phyloP scores from a whole-genome alignment of 306 rosid genomes.

The Begonia loranthoides region DNA sequence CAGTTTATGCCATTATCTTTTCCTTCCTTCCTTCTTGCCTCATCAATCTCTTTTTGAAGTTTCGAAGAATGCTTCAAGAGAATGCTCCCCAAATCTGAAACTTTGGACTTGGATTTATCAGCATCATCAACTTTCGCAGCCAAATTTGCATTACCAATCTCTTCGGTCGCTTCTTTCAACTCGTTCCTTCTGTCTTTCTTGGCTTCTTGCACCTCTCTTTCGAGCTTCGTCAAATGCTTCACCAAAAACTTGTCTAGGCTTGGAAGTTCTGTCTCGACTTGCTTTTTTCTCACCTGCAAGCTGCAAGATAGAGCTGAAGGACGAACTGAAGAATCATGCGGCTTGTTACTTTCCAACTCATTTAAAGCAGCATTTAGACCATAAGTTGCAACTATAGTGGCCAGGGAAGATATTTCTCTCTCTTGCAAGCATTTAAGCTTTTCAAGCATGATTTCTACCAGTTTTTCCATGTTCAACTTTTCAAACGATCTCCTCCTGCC shows the following conservation, averaged over 20 bases:
- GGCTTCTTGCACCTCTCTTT: conserved; percentile 78
- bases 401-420: conserved; percentile 83
- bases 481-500: conserved; percentile 51
- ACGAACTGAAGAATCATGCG: conserved; percentile 26
- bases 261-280: conserved; percentile 47
- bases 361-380: conserved; percentile 82
- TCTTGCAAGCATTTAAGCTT: conserved; percentile 79
- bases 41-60: conserved; percentile 33
- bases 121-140: conserved; percentile 1
- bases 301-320: conserved; percentile 24
- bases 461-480: conserved; percentile 30
- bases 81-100: conserved; percentile 41
- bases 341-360: conserved; percentile 49
- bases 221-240: conserved; percentile 74
- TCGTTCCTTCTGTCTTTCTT: conserved; percentile 36
- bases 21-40: conserved; percentile 18
- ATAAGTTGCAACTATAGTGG: conserved; percentile 84
- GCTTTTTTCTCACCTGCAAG: conserved; percentile 32
- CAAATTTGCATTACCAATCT: conserved; percentile 17
- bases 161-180: conserved; percentile 14
- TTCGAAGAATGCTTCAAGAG: conserved; percentile 29
- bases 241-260: conserved; percentile 83
- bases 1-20: conserved; percentile 2
- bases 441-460: conserved; percentile 59
- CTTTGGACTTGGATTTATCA: conserved; percentile 13